A percentile compares a stretch with the other conserved stretches of the same genome.
These are phyloP conservation scores for Dalechampia spathulata DNA, from an alignment of 441 rosid species.

Conservation along the genomic window DNA sequence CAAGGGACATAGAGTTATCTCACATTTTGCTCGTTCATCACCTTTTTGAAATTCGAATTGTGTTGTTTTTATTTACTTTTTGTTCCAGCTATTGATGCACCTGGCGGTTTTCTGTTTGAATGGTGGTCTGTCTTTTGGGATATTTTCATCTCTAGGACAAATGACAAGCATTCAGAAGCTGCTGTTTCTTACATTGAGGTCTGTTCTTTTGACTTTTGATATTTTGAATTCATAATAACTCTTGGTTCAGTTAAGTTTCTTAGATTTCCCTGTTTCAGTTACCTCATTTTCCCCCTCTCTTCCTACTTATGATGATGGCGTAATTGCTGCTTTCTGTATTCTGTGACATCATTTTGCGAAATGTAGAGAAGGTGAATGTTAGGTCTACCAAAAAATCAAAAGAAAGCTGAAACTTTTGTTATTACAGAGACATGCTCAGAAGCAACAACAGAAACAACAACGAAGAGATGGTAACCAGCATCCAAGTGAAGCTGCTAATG, in stretches of 20 bases:
- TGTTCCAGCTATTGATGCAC: constrained; percentile 47
- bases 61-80: constrained; percentile 6
- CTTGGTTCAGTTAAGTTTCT: neutral
- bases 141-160: constrained; percentile 39
- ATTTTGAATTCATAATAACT: neutral
- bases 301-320: no score
- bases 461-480: constrained; percentile 68
- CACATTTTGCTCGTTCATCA: neutral
- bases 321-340: no score
- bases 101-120: constrained; percentile 53
- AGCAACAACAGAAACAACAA: constrained; percentile 42
- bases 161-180: constrained; percentile 38
- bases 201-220: neutral
- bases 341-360: no score
- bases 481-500: constrained; percentile 51
- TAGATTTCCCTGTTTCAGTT: neutral
- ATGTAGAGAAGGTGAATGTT: no score
- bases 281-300: neutral
- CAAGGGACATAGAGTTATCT: neutral
- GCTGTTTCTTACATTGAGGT: constrained; percentile 49
- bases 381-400: no score
- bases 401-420: constrained; percentile 41
- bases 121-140: constrained; percentile 79
- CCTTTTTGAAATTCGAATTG: neutral
- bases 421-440: constrained; percentile 35